Evolutionary conservation across 2,329 filamentous ascomycete genomes (phyloP).

Genomic region (Keithomyces neogunnii): DNA sequence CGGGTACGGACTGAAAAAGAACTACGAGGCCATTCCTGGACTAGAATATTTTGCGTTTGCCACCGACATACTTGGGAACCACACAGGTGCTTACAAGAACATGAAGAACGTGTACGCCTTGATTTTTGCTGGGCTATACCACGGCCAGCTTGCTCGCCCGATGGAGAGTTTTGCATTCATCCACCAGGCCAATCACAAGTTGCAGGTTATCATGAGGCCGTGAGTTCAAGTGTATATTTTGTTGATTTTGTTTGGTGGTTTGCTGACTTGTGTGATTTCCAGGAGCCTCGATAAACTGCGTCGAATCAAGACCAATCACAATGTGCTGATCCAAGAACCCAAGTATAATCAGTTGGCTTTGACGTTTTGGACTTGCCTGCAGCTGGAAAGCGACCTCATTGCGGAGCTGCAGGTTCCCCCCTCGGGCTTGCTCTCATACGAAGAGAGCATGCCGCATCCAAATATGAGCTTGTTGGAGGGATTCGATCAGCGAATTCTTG

Average conservation of each 20-base stretch:
- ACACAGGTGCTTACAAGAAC: slow-evolving; percentile 69
- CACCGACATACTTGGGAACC: slow-evolving; percentile 75
- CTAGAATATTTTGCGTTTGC: slow-evolving; percentile 84
- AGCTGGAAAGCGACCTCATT: slow-evolving; percentile 89
- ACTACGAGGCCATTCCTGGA: slow-evolving; percentile 81
- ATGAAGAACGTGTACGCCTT: slow-evolving; percentile 78
- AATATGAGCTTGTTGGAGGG: slow-evolving; percentile 38
- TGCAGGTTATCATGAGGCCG: slow-evolving; percentile 69
- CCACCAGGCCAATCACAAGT: slow-evolving; percentile 43
- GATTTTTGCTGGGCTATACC: slow-evolving; percentile 79
- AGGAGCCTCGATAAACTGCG: slow-evolving; percentile 43
- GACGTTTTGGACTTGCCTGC: slow-evolving; percentile 88
- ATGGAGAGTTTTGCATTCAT: slow-evolving; percentile 71
- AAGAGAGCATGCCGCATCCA: slow-evolving; percentile 59
- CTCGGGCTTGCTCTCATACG: slow-evolving; percentile 52
- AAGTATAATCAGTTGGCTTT: slow-evolving; percentile 57
- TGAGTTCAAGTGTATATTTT: slow-evolving; percentile 30
- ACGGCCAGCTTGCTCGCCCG: slow-evolving; percentile 78
- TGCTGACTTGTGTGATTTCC: neutral
- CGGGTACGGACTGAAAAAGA: slow-evolving; percentile 35
- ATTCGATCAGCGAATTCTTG: slow-evolving; percentile 39
- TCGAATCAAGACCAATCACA: slow-evolving; percentile 25
- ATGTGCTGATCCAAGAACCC: slow-evolving; percentile 31
- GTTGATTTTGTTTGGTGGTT: neutral
- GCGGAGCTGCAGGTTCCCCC: slow-evolving; percentile 67